A percentile compares a stretch with the other conserved stretches of the same genome.
These are phyloP conservation scores for Rhynchospora tenuis DNA, from an alignment of 176 grass and related monocot species.

Conservation along the genomic window DNA sequence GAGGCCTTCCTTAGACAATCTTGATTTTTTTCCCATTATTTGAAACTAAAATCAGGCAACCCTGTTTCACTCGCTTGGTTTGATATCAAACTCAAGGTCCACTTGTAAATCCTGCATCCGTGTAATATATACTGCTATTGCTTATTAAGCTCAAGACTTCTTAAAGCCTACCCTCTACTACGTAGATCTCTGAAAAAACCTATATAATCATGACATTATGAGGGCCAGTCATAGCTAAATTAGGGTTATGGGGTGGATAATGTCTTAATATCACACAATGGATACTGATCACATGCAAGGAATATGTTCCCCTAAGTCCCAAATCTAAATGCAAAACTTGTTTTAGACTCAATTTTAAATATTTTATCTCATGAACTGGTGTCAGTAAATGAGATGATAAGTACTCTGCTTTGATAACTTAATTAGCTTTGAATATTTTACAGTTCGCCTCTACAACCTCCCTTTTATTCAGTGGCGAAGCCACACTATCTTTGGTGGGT, in stretches of 20 bases:
- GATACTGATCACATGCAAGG: not conserved
- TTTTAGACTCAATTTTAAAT: not conserved
- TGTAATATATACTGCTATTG: not conserved
- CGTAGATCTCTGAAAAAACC: not conserved
- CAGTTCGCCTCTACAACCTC: not conserved
- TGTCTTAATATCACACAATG: not conserved
- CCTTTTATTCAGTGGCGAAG: too few relatives aligned
- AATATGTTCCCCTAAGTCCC: not conserved
- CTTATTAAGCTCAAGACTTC: not conserved
- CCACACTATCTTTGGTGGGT: too few relatives aligned
- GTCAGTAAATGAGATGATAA: not conserved
- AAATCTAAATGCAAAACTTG: not conserved
- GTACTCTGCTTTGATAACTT: not conserved
- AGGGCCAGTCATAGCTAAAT: not conserved
- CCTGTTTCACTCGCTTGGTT: not conserved
- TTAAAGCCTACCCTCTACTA: not conserved
- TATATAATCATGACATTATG: not conserved
- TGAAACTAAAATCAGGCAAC: not conserved
- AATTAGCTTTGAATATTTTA: not conserved
- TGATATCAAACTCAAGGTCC: not conserved
- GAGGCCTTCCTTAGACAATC: slow-evolving; percentile 42
- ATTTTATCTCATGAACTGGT: not conserved
- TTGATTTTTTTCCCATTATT: slow-evolving; percentile 46
- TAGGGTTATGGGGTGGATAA: not conserved
- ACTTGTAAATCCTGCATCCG: not conserved